Evolutionary conservation across 1,284 basidiomycete species (phyloP).

Genomic region (Neotropicomus parvogracilis): DNA sequence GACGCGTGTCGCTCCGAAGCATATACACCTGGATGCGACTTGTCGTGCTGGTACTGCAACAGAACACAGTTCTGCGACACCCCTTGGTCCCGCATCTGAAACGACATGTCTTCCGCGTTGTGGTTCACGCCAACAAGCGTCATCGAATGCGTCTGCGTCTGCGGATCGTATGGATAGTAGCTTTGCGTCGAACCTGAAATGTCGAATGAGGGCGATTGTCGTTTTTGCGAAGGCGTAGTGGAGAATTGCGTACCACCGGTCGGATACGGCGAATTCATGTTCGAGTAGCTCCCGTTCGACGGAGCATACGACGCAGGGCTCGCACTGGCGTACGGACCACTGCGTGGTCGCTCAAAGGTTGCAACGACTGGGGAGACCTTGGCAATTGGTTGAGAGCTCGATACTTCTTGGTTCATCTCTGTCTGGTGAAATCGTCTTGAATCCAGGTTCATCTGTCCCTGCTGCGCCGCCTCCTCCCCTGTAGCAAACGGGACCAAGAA

Average conservation of each 20-base stretch:
- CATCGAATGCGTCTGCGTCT: conserved; percentile 17
- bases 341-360: conserved; percentile 26
- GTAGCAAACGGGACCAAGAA: conserved; percentile 26
- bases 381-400: conserved; percentile 11
- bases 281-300: conserved; percentile 28
- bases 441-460: conserved; percentile 17
- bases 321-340: conserved; percentile 18
- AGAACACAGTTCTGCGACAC: conserved; percentile 16
- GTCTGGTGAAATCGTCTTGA: conserved; percentile 16
- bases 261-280: conserved; percentile 26
- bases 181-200: conserved; percentile 15
- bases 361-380: conserved; percentile 9
- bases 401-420: conserved; percentile 18
- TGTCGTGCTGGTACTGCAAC: conserved; percentile 26
- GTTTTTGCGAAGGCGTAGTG: conserved; percentile 22
- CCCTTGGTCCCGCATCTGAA: conserved; percentile 18
- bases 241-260: conserved; percentile 20
- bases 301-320: conserved; percentile 28
- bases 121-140: conserved; percentile 21
- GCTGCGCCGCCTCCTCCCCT: conserved; percentile 20
- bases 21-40: conserved; percentile 24
- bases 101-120: conserved; percentile 18
- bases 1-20: conserved; percentile 21
- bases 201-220: conserved; percentile 21
- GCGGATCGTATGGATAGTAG: conserved; percentile 26